A percentile compares a stretch with the other conserved stretches of the same genome.
Conservation (phyloP, 2,329 filamentous ascomycete species). For the Paraconiothyrium sp. region DNA sequence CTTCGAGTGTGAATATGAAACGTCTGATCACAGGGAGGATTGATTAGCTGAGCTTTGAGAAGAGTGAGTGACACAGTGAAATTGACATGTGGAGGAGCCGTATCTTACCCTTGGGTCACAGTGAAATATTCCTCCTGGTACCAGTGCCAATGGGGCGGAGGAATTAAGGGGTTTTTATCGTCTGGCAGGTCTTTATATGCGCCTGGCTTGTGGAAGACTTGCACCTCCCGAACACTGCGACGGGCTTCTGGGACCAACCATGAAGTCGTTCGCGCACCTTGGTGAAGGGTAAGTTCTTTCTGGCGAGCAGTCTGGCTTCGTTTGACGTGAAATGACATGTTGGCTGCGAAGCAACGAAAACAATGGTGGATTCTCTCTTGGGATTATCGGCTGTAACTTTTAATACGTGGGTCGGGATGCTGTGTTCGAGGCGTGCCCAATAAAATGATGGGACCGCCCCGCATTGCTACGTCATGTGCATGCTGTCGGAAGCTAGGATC, state of each 20-base stretch:
- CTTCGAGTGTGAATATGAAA: slow-evolving; percentile 7
- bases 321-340: slow-evolving; percentile 1
- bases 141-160: slow-evolving; percentile 6
- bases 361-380: background rate
- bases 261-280: slow-evolving; percentile 6
- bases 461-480: background rate
- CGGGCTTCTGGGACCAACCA: slow-evolving; percentile 1
- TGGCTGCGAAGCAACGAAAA: background rate
- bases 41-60: background rate
- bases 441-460: no score
- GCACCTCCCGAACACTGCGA: background rate
- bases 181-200: background rate
- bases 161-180: slow-evolving; percentile 1
- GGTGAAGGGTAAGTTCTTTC: slow-evolving; percentile 3
- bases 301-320: background rate
- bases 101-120: slow-evolving; percentile 1
- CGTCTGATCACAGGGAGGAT: background rate
- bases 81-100: background rate
- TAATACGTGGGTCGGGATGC: background rate
- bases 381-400: background rate
- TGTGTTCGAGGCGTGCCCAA: background rate
- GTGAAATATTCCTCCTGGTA: slow-evolving; percentile 9
- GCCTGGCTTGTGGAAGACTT: slow-evolving; percentile 3
- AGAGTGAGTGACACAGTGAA: background rate
- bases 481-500: background rate